Percentiles rank a stretch among this genome's conserved stretches.
phyloP scores from a whole-genome alignment of 2,329 filamentous ascomycete species.

The Exophiala alcalophila region DNA sequence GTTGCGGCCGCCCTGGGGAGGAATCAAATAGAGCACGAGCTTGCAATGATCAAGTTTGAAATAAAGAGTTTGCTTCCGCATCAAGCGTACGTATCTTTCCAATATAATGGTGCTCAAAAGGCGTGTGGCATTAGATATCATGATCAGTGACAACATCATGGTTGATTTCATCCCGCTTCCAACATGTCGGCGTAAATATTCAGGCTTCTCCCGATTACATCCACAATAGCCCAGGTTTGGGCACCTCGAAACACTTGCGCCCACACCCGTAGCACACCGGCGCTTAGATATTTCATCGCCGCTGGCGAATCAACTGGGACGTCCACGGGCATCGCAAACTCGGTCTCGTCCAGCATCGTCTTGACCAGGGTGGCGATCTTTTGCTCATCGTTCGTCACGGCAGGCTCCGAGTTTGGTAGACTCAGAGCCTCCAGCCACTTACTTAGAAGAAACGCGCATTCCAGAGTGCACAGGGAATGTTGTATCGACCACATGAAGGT shows the following conservation, averaged over 20 bases:
- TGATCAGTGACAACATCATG: too few relatives aligned
- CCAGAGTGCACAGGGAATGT: slow-evolving; percentile 40
- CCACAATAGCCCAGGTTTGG: slow-evolving; percentile 45
- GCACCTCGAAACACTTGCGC: slow-evolving; percentile 43
- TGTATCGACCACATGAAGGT: slow-evolving; percentile 42
- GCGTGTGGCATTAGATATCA: too few relatives aligned
- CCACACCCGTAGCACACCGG: slow-evolving; percentile 43
- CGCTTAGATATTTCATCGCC: slow-evolving; percentile 38
- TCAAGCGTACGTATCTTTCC: too few relatives aligned
- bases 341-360: slow-evolving; percentile 43
- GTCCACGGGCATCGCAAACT: slow-evolving; percentile 25
- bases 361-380: slow-evolving; percentile 39
- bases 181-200: slow-evolving; percentile 43
- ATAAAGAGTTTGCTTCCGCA: too few relatives aligned
- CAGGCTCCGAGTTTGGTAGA: slow-evolving; percentile 34
- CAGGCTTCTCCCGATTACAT: slow-evolving; percentile 42
- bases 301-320: slow-evolving; percentile 32
- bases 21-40: too few relatives aligned
- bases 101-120: too few relatives aligned
- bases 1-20: too few relatives aligned
- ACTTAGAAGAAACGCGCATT: slow-evolving; percentile 41
- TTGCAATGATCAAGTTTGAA: too few relatives aligned
- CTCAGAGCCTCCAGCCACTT: slow-evolving; percentile 41
- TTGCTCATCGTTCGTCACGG: slow-evolving; percentile 39
- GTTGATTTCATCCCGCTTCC: slow-evolving; percentile 30